These are phyloP conservation scores for Mucor ambiguus DNA, from an alignment of 371 early-diverging fungal genomes.

Conservation along the genomic window DNA sequence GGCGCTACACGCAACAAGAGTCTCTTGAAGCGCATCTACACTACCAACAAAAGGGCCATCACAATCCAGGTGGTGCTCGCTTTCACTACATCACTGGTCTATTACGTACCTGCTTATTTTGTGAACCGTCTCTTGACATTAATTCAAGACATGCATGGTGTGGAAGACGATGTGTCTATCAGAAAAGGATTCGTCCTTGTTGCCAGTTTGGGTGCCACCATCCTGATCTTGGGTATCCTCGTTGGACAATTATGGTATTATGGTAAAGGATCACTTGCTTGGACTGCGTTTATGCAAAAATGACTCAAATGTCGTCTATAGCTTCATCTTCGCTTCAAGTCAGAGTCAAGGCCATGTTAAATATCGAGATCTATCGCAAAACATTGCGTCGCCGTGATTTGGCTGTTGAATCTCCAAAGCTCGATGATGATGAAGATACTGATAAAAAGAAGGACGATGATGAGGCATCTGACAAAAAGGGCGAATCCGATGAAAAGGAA, in stretches of 20 bases:
- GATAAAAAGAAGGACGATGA: conserved; percentile 13
- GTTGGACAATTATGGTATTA: conserved; percentile 56
- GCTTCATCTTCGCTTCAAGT: conserved; percentile 47
- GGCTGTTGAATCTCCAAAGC: conserved; percentile 32
- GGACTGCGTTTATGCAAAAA: no score
- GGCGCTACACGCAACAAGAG: conserved; percentile 27
- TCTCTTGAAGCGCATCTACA: conserved; percentile 33
- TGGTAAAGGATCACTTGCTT: no score
- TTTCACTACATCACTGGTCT: no score
- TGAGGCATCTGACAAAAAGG: conserved; percentile 6
- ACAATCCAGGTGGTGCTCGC: no score
- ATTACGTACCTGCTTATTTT: conserved; percentile 45
- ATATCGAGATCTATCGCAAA: conserved; percentile 63
- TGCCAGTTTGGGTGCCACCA: conserved; percentile 41
- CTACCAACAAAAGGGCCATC: no score
- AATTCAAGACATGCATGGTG: conserved; percentile 33
- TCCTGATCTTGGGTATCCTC: conserved; percentile 40
- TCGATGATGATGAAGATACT: conserved; percentile 29
- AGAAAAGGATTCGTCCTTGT: conserved; percentile 44
- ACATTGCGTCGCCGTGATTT: conserved; percentile 61
- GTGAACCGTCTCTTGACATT: conserved; percentile 38
- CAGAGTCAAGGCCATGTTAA: conserved; percentile 51
- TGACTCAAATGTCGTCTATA: no score
- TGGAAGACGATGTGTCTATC: conserved; percentile 15
- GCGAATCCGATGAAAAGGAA: conserved; percentile 30